Evolutionary conservation across 352 stramenopile species (phyloP), one percentile per base, ranked within the genome.

Genomic region (Poterioochromonas sp.): DNA sequence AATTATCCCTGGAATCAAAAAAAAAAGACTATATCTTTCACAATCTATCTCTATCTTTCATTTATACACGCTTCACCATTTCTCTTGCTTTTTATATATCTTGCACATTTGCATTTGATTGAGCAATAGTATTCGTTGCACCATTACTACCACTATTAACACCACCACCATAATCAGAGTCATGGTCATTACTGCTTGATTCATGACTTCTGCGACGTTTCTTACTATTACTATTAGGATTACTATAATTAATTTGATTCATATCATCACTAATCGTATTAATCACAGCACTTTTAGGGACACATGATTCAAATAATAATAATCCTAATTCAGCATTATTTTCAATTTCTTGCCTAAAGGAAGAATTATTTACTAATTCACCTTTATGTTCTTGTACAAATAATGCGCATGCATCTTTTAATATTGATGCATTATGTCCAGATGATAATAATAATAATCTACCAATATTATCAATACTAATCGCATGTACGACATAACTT

Each of bases 81-180:
- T n/a, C n/a, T n/a, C n/a, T n/a, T n/a, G n/a, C n/a, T n/a, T n/a
- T 53, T 68, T 35, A 68, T 18, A 68, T 32, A 15, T 68, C 58
- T 68, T 68, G 58, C 58, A 68, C 58, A 35, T 39, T 68, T 5
- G 58, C 58, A 39, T 68, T 68, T 8, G 58, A 68, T 26, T 68
- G 58, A 26, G 58, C 58, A 39, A 68, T 68, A 39, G 58, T 68
- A 39, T 68, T 68, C 29, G 58, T 68, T 20, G 43, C 5, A 51
- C 43, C 18, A 51, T 51, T 5, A 51, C 43, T 18, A 51, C 5
- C 43, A 51, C 43, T 51, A 18, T 51, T 18, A 51, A 51, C 18
- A 51, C n/a, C n/a, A n/a, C n/a, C n/a, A n/a, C n/a, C n/a, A n/a
- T n/a, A n/a, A n/a, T n/a, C n/a, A n/a, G n/a, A n/a, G n/a, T n/a